phyloP scores from a whole-genome alignment of 2,329 filamentous ascomycete genomes.

The Ophiostoma ips region DNA sequence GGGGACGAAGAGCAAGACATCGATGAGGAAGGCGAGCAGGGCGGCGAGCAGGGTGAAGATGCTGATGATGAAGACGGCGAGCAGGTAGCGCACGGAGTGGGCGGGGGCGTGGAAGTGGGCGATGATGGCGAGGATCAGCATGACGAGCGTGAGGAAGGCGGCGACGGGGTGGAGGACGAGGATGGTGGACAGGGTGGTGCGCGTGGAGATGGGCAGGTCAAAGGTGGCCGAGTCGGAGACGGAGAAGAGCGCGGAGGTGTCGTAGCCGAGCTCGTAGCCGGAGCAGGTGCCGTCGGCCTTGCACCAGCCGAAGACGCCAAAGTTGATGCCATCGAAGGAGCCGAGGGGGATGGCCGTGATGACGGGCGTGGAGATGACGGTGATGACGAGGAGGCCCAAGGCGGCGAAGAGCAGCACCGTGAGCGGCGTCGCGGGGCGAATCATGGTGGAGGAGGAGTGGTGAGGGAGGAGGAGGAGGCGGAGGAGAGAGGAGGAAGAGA shows the following conservation, averaged over 20 bases:
- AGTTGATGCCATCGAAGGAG: conserved; percentile 59
- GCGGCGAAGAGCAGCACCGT: conserved; percentile 72
- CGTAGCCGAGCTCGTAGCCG: conserved; percentile 69
- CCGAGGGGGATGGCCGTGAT: conserved; percentile 75
- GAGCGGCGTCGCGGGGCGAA: conserved; percentile 86
- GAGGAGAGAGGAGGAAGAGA: background rate
- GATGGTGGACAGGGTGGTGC: conserved; percentile 64
- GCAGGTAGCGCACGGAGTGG: conserved; percentile 78
- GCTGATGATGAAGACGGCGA: conserved; percentile 72
- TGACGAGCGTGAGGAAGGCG: conserved; percentile 70
- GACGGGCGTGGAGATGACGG: conserved; percentile 82
- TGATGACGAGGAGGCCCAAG: conserved; percentile 72
- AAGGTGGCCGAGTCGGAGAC: conserved; percentile 30
- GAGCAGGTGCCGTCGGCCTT: conserved; percentile 48
- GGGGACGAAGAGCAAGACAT: conserved; percentile 87
- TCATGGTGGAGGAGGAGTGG: conserved; percentile 40
- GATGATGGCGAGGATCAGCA: conserved; percentile 63
- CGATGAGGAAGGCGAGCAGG: conserved; percentile 73
- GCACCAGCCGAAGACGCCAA: conserved; percentile 91
- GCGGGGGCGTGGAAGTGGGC: conserved; percentile 80
- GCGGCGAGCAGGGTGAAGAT: conserved; percentile 74
- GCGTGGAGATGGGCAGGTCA: conserved; percentile 37
- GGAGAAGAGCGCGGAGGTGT: conserved; percentile 31
- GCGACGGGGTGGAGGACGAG: conserved; percentile 89
- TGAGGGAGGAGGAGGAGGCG: background rate